These are phyloP conservation scores for Insectozyma bohioensis DNA, from an alignment of 1,139 yeast genomes.

Conservation along the genomic window DNA sequence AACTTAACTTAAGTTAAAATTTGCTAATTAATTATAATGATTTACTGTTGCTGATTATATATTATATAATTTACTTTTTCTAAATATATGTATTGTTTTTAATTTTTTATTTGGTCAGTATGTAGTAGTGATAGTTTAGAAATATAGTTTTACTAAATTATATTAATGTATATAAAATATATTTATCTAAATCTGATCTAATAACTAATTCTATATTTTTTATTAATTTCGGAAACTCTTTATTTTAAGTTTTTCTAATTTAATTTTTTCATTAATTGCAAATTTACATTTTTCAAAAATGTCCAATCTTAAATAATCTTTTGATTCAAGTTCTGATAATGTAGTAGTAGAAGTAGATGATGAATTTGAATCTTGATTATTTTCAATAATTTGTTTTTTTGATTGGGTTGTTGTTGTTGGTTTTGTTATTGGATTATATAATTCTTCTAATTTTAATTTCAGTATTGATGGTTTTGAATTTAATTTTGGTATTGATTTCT, in stretches of 20 bases:
- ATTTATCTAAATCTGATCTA: no score
- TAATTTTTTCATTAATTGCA: slow-evolving; percentile 26
- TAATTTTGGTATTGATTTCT: slow-evolving; percentile 18
- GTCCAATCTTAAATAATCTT: slow-evolving; percentile 13
- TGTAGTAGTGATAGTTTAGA: no score
- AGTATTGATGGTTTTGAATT: slow-evolving; percentile 26
- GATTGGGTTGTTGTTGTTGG: slow-evolving; percentile 15
- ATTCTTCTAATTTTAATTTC: slow-evolving; percentile 22
- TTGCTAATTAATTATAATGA: no score
- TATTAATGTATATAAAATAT: no score
- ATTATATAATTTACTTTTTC: no score
- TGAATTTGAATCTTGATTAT: not conserved
- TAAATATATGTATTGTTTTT: no score
- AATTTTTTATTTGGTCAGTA: no score
- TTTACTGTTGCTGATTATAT: no score
- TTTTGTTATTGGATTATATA: slow-evolving; percentile 25
- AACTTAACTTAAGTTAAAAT: no score
- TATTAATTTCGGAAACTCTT: no score
- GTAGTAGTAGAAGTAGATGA: slow-evolving; percentile 4
- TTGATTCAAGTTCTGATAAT: slow-evolving; percentile 5
- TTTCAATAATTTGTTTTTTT: not conserved
- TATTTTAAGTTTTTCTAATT: slow-evolving; percentile 18
- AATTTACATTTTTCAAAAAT: slow-evolving; percentile 28
- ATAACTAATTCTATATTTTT: no score
- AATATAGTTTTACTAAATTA: no score